Percentiles rank a stretch among this genome's conserved stretches.
phyloP scores from a whole-genome alignment of 371 early-diverging fungal species.

The Dichotomocladium elegans region DNA sequence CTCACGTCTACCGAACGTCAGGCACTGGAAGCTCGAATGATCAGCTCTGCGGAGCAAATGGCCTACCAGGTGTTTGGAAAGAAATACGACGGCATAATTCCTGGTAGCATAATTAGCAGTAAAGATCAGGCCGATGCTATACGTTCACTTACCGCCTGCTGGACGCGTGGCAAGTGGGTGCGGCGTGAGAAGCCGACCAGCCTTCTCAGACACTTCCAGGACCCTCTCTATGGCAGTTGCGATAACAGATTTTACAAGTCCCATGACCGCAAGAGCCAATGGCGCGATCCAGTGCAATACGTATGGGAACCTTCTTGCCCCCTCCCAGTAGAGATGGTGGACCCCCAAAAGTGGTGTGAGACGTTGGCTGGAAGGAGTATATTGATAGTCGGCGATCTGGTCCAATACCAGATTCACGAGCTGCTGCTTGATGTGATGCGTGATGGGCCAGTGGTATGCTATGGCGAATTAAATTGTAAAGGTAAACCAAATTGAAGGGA shows the following conservation, averaged over 20 bases:
- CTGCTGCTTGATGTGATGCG: slow-evolving; percentile 44
- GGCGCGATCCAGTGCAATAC: slow-evolving; percentile 4
- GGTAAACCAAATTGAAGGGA: slow-evolving; percentile 14
- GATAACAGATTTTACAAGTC: slow-evolving; percentile 15
- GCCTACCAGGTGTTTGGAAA: slow-evolving; percentile 3
- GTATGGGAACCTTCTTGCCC: slow-evolving; percentile 8
- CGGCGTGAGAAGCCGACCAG: background rate
- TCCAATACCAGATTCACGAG: slow-evolving; percentile 57
- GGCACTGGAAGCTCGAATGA: background rate
- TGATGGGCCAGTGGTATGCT: slow-evolving; percentile 47
- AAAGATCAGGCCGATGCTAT: slow-evolving; percentile 7
- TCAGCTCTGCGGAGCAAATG: background rate
- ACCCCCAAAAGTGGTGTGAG: slow-evolving; percentile 26
- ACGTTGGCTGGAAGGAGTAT: slow-evolving; percentile 32
- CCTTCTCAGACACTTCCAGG: slow-evolving; percentile 30
- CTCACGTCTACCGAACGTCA: background rate
- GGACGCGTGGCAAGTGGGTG: slow-evolving; percentile 12
- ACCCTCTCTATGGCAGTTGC: slow-evolving; percentile 36
- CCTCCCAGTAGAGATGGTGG: background rate
- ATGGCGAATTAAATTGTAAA: slow-evolving; percentile 57
- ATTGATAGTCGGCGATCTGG: slow-evolving; percentile 52
- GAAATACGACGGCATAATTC: slow-evolving; percentile 1
- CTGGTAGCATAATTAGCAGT: slow-evolving; percentile 5
- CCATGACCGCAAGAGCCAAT: background rate
- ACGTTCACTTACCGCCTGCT: slow-evolving; percentile 14